Evolutionary conservation across 202 grass and related monocot species (phyloP), one percentile per base, ranked within the genome.

Genomic region (Zoysia matrella): DNA sequence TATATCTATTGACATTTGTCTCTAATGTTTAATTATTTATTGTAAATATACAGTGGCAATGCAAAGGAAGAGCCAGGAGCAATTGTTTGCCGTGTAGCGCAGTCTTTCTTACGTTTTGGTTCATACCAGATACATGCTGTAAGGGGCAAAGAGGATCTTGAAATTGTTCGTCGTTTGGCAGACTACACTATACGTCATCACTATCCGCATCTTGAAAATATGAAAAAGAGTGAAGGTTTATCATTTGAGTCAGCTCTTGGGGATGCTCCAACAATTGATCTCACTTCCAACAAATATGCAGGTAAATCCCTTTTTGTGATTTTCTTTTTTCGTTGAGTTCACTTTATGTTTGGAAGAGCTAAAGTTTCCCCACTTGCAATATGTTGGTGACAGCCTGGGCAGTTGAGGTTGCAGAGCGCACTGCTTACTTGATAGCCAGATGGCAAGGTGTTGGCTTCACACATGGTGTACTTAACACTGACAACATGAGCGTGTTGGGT

Each of bases 371-470:
- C 15, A 43, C n/a, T 54, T 85, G 41, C 18, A 72, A 88, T 68
- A 2, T 18, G 16, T 73, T 63, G 61, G 58, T 52, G 72, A 74
- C 90, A 98, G 96, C 92, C 47, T 98, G 92, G 96, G 90, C 96
- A 41, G 92, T 98, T 83, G 96, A 98, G 87, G 92, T 98, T 43
- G 96, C 96, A 46, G 96, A 98, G 78, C 85, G 85, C 47, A 98
- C 96, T 81, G 96, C 96, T 84, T 93, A 73, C 48, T 84, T 98
- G 77, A 85, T 98, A 78, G 92, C 96, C 12, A 92, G 87, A 40
- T 99, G 96, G 92, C 96, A 99, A 65, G 96, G 96, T 83, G 96
- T 99, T 79, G 96, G 96, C 67, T 99, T 99, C 77, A 99, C 92
- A 60, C 96, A 99, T 81, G 92, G 96, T 63, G 96, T 99, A 18